These are phyloP conservation scores for Aspergillus fijiensis DNA, from an alignment of 2,329 filamentous ascomycete genomes.

Conservation along the genomic window DNA sequence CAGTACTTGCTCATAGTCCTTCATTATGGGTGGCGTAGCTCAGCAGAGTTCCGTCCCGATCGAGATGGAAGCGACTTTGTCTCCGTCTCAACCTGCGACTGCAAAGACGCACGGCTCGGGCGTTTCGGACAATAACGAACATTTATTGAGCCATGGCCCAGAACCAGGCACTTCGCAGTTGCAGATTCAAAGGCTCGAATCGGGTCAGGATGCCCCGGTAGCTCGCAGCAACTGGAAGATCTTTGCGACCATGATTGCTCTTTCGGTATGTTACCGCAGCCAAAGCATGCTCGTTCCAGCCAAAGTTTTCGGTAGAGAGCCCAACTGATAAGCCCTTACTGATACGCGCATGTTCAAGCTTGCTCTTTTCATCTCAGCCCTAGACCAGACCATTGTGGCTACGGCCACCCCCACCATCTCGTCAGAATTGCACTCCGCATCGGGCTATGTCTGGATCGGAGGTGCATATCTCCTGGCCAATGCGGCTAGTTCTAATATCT, in stretches of 20 bases:
- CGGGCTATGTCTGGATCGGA: conserved; percentile 77
- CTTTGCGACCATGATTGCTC: conserved; percentile 18
- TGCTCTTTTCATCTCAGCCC: conserved; percentile 28
- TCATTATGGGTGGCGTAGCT: background rate
- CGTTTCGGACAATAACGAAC: conserved; percentile 1
- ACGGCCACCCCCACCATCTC: conserved; percentile 62
- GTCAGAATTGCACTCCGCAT: conserved; percentile 62
- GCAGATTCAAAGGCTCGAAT: background rate
- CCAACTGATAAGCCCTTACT: background rate
- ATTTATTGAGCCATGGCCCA: background rate
- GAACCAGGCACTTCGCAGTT: background rate
- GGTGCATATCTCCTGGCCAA: conserved; percentile 70
- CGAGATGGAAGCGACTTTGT: background rate
- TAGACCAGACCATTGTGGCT: conserved; percentile 57
- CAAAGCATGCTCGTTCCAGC: background rate
- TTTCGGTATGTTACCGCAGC: conserved; percentile 15
- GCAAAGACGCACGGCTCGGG: background rate
- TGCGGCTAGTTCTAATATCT: conserved; percentile 67
- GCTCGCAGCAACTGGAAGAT: conserved; percentile 19
- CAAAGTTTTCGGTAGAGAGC: background rate
- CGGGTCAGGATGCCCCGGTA: background rate
- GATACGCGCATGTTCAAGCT: conserved; percentile 12
- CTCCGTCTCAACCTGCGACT: background rate
- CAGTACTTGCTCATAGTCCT: background rate
- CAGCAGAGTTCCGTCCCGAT: background rate